phyloP scores from a whole-genome alignment of 1,139 yeast species.

The Taphrina deformans region DNA sequence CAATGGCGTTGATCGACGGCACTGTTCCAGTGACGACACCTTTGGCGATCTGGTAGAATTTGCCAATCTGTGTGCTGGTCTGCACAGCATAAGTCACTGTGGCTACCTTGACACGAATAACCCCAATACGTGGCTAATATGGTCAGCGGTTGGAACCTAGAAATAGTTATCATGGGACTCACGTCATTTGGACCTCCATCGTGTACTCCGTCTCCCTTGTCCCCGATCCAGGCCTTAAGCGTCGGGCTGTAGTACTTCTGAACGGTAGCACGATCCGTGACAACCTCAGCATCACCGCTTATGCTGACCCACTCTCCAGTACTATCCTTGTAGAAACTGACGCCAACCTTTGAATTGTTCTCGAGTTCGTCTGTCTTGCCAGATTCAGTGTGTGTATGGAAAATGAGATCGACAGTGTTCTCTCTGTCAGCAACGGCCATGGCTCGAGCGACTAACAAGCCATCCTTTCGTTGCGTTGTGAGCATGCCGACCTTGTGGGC shows the following conservation, averaged over 20 bases:
- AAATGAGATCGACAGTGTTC: slow-evolving; percentile 38
- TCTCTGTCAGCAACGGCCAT: slow-evolving; percentile 47
- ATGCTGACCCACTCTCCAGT: slow-evolving; percentile 84
- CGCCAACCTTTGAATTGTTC: slow-evolving; percentile 78
- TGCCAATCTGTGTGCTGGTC: slow-evolving; percentile 18
- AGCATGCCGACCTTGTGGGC: slow-evolving; percentile 35
- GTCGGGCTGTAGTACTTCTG: slow-evolving; percentile 54
- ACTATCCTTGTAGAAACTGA: slow-evolving; percentile 75
- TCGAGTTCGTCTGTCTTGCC: slow-evolving; percentile 39
- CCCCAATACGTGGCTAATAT: slow-evolving; percentile 44
- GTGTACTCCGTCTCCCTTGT: slow-evolving; percentile 38
- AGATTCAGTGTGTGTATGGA: slow-evolving; percentile 38
- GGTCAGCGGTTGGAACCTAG: not conserved
- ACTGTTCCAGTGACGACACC: slow-evolving; percentile 33
- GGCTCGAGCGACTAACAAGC: slow-evolving; percentile 29
- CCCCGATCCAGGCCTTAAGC: slow-evolving; percentile 83
- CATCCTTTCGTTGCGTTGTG: slow-evolving; percentile 32
- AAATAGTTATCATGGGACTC: not conserved
- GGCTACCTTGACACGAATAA: slow-evolving; percentile 36
- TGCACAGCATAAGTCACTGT: slow-evolving; percentile 38
- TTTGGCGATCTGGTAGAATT: slow-evolving; percentile 28
- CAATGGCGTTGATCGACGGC: slow-evolving; percentile 31
- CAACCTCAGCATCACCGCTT: slow-evolving; percentile 61
- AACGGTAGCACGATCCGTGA: slow-evolving; percentile 36
- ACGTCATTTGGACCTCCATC: slow-evolving; percentile 29